Evolutionary conservation across 2,329 filamentous ascomycete species (phyloP).

Genomic region (Scopulariopsis brevicaulis): DNA sequence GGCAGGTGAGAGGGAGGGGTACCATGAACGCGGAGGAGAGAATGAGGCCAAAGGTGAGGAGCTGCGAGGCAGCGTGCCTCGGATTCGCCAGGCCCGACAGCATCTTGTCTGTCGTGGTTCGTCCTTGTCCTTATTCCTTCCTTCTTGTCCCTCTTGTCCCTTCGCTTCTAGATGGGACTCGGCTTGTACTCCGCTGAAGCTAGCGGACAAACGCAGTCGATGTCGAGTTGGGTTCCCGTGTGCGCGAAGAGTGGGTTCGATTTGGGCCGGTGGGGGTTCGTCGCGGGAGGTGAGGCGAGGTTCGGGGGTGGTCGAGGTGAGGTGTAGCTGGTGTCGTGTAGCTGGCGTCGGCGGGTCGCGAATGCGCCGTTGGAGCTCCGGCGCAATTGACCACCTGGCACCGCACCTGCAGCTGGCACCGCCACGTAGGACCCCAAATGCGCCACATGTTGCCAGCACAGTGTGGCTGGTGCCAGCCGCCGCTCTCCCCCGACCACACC

Average conservation of each 20-base stretch:
- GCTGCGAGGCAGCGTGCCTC: conserved; percentile 68
- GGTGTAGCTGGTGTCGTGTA: background rate
- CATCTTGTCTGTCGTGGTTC: conserved; percentile 33
- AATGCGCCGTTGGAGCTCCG: background rate
- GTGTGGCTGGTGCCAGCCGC: background rate
- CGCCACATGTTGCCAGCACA: background rate
- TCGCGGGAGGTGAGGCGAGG: background rate
- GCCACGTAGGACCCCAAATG: background rate
- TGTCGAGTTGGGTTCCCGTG: background rate
- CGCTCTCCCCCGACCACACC: background rate
- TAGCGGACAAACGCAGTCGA: no score
- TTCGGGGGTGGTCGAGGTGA: background rate
- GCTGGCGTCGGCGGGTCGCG: background rate
- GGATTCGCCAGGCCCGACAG: conserved; percentile 60
- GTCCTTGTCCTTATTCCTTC: background rate
- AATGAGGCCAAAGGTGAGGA: conserved; percentile 85
- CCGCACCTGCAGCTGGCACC: no score
- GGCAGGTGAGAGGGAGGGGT: conserved; percentile 10
- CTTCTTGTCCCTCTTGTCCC: background rate
- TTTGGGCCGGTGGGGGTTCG: background rate
- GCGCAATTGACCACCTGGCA: background rate
- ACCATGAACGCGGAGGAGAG: conserved; percentile 88
- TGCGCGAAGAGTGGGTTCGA: background rate
- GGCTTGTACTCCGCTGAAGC: no score
- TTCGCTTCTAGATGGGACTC: background rate